phyloP scores from a whole-genome alignment of 495 filamentous ascomycete genomes.

The Aspergillus heteromorphus region DNA sequence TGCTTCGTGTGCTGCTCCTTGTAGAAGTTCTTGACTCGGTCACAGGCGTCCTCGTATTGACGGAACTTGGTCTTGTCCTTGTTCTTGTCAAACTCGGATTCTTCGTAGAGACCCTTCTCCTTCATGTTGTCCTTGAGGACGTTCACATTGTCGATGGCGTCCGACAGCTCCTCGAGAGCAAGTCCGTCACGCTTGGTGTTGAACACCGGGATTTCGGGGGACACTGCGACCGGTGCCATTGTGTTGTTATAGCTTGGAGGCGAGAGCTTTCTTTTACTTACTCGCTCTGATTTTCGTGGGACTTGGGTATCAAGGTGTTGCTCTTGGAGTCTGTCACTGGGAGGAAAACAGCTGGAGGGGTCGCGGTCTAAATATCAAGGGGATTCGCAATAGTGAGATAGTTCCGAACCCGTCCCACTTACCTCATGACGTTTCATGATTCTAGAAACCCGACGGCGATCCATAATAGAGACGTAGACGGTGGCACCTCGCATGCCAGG shows the following conservation, averaged over 20 bases:
- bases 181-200: conserved; percentile 53
- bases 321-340: neutral
- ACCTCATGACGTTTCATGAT: neutral
- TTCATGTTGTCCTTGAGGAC: conserved; percentile 58
- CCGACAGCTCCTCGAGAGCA: conserved; percentile 73
- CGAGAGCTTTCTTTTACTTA: conserved; percentile 2
- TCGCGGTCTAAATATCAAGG: neutral
- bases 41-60: conserved; percentile 71
- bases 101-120: conserved; percentile 52
- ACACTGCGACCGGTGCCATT: conserved; percentile 33
- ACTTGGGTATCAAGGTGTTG: conserved; percentile 1
- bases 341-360: neutral
- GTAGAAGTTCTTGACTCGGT: conserved; percentile 79
- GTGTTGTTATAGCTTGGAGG: conserved; percentile 4
- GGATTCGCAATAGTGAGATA: neutral
- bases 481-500: conserved; percentile 11
- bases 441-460: conserved; percentile 4
- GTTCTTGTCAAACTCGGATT: conserved; percentile 62
- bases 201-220: conserved; percentile 20
- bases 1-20: conserved; percentile 78
- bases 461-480: neutral
- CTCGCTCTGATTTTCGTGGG: neutral
- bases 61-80: conserved; percentile 82
- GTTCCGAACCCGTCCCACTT: neutral
- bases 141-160: conserved; percentile 78